Percentiles rank a stretch among this genome's conserved stretches.
Conservation (phyloP, 2,329 filamentous ascomycete species). For the Cercospora janseana region DNA sequence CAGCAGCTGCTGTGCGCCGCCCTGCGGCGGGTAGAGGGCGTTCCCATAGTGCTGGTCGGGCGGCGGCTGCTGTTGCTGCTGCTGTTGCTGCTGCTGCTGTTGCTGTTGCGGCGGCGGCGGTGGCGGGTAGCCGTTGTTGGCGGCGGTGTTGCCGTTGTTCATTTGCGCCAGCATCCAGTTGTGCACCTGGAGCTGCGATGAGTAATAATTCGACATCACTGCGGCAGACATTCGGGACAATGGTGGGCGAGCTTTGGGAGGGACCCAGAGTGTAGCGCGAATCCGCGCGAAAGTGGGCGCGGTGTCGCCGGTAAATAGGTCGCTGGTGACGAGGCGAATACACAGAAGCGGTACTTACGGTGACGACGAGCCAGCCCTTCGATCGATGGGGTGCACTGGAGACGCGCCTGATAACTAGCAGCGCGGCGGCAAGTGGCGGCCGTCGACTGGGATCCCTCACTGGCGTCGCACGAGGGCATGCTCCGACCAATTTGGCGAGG, state of each 20-base stretch:
- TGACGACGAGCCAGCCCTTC: constrained; percentile 19
- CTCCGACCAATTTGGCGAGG: constrained; percentile 24
- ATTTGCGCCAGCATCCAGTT: constrained; percentile 40
- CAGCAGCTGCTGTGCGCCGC: constrained; percentile 35
- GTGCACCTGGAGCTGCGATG: constrained; percentile 36
- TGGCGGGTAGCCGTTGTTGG: constrained; percentile 24
- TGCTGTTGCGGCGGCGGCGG: constrained; percentile 38
- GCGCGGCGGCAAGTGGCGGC: constrained; percentile 29
- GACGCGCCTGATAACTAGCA: constrained; percentile 29
- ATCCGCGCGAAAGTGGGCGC: constrained; percentile 29
- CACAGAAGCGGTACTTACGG: constrained; percentile 28
- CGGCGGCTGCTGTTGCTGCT: constrained; percentile 30
- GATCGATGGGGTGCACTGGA: constrained; percentile 25
- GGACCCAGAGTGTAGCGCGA: constrained; percentile 26
- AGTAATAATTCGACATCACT: constrained; percentile 37
- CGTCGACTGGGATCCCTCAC: constrained; percentile 29
- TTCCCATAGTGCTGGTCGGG: constrained; percentile 39
- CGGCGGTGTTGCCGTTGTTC: constrained; percentile 36
- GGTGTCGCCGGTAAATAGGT: constrained; percentile 29
- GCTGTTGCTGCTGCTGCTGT: constrained; percentile 34
- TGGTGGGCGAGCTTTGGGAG: constrained; percentile 19
- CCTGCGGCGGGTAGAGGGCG: constrained; percentile 33
- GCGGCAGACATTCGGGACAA: constrained; percentile 35
- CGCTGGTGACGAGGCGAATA: constrained; percentile 15
- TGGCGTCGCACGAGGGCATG: constrained; percentile 28